These are phyloP conservation scores for Babesia caballi DNA, from an alignment of 169 alveolate genomes.

Conservation along the genomic window DNA sequence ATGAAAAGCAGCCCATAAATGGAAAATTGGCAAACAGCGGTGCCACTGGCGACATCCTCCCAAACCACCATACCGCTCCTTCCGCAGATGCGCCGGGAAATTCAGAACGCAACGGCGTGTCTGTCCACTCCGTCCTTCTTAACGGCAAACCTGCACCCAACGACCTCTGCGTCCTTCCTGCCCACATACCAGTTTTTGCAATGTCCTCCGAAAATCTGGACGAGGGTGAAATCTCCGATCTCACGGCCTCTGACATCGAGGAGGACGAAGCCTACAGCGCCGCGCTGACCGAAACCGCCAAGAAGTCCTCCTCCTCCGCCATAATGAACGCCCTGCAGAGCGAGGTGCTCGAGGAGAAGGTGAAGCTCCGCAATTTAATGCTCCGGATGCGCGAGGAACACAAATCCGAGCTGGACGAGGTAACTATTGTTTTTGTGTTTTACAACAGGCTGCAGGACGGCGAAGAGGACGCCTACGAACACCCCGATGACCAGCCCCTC, in stretches of 20 bases:
- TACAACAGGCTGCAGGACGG: not conserved
- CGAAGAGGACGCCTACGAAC: not conserved
- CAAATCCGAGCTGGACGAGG: constrained; percentile 52
- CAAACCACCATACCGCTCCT: too few relatives aligned
- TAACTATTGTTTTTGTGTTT: too few relatives aligned
- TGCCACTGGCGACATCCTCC: too few relatives aligned
- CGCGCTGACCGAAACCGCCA: not conserved
- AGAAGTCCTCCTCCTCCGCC: not conserved
- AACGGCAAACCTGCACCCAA: too few relatives aligned
- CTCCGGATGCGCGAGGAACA: constrained; percentile 68
- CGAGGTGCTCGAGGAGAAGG: constrained; percentile 66
- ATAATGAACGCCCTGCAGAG: constrained; percentile 53
- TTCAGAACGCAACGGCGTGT: too few relatives aligned
- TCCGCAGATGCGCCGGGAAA: too few relatives aligned
- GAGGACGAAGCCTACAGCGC: constrained; percentile 5
- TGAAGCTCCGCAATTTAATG: constrained; percentile 69
- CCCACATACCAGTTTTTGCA: constrained; percentile 7
- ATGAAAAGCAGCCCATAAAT: too few relatives aligned
- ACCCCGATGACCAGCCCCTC: not conserved
- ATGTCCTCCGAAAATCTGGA: constrained; percentile 8
- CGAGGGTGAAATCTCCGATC: not conserved
- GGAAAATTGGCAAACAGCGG: too few relatives aligned
- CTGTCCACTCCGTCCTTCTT: too few relatives aligned
- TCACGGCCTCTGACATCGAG: constrained; percentile 9
- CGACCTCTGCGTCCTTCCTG: too few relatives aligned